These are phyloP conservation scores for Cladophialophora exuberans DNA, from an alignment of 2,329 filamentous ascomycete species.

Conservation along the genomic window DNA sequence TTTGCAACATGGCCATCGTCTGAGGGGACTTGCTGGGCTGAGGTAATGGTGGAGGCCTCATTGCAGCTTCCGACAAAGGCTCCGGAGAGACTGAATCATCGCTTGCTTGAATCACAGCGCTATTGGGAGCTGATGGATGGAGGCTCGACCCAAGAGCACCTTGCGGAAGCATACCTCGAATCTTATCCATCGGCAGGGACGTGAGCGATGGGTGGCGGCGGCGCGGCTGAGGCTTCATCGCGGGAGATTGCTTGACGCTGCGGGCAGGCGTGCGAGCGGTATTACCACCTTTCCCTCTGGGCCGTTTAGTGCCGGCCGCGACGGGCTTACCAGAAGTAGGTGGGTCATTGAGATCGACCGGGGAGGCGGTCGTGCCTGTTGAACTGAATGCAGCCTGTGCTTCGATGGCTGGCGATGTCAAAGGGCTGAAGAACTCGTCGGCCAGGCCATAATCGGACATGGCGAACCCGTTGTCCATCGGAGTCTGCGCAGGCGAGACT, in stretches of 20 bases:
- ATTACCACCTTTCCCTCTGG: constrained; percentile 43
- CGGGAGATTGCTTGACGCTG: constrained; percentile 49
- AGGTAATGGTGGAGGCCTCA: constrained; percentile 54
- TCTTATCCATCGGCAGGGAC: constrained; percentile 37
- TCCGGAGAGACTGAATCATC: constrained; percentile 54
- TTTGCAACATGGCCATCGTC: constrained; percentile 33
- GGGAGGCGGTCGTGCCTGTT: constrained; percentile 47
- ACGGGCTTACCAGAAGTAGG: constrained; percentile 36
- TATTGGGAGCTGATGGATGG: constrained; percentile 33
- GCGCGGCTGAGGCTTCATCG: constrained; percentile 44
- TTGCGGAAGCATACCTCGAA: constrained; percentile 37
- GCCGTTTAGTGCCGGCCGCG: constrained; percentile 43
- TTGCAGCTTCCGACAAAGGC: constrained; percentile 53
- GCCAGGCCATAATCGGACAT: constrained; percentile 52
- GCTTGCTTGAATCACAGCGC: constrained; percentile 37
- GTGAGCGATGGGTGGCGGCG: constrained; percentile 38
- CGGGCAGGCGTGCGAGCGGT: constrained; percentile 35
- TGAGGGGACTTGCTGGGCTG: constrained; percentile 43
- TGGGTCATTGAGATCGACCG: constrained; percentile 42
- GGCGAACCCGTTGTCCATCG: constrained; percentile 51
- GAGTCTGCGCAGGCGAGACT: constrained; percentile 55
- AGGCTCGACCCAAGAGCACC: constrained; percentile 42
- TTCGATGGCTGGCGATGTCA: constrained; percentile 55
- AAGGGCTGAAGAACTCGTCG: constrained; percentile 54
- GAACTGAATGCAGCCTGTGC: constrained; percentile 45